phyloP scores from a whole-genome alignment of 2,329 filamentous ascomycete genomes.

The Didymella pomorum region DNA sequence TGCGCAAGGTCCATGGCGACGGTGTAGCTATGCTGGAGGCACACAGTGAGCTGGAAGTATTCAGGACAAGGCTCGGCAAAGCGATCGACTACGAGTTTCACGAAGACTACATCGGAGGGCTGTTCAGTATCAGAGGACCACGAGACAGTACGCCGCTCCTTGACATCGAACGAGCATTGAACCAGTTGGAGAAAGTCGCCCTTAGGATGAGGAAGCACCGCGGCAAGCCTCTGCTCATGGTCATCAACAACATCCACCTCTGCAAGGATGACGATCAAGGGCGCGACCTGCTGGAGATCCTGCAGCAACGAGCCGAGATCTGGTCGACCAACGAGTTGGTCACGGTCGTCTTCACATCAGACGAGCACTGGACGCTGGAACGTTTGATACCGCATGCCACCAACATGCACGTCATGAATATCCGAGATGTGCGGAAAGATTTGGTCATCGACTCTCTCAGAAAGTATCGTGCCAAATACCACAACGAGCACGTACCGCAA shows the following conservation, averaged over 20 bases:
- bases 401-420: constrained; percentile 87
- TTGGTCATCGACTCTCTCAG: constrained; percentile 78
- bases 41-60: constrained; percentile 92
- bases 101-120: constrained; percentile 94
- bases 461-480: constrained; percentile 79
- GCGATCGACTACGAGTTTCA: constrained; percentile 95
- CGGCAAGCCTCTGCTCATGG: constrained; percentile 78
- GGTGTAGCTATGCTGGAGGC: constrained; percentile 95
- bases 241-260: constrained; percentile 93
- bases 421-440: constrained; percentile 79
- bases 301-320: constrained; percentile 93
- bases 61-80: constrained; percentile 90
- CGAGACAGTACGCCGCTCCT: constrained; percentile 89
- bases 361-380: constrained; percentile 98
- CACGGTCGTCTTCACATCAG: constrained; percentile 91
- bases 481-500: constrained; percentile 65
- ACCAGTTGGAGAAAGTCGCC: constrained; percentile 96
- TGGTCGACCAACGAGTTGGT: constrained; percentile 92
- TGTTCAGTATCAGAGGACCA: constrained; percentile 92
- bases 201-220: constrained; percentile 69
- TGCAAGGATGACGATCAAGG: constrained; percentile 90
- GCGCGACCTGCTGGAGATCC: constrained; percentile 85
- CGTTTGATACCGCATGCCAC: constrained; percentile 89
- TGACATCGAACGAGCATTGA: constrained; percentile 94
- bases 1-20: constrained; percentile 88